Conservation (phyloP, 345 rosid genomes). For the Ailanthus altissimus region DNA sequence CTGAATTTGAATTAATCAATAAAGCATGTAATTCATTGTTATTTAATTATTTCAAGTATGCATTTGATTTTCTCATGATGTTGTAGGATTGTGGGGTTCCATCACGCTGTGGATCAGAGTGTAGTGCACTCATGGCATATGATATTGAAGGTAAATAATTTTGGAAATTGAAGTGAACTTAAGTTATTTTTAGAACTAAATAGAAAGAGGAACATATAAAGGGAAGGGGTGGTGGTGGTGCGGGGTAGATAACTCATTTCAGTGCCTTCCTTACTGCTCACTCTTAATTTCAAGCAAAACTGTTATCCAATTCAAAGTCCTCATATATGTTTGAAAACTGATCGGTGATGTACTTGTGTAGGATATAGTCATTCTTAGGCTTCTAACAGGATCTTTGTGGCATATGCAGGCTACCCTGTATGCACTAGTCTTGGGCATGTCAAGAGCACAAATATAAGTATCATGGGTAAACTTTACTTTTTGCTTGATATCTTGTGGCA, state of each 20-base stretch:
- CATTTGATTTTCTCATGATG: slow-evolving; percentile 18
- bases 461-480: slow-evolving; percentile 55
- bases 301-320: not conserved
- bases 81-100: slow-evolving; percentile 83
- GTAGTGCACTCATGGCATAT: slow-evolving; percentile 74
- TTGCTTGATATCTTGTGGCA: slow-evolving; percentile 6
- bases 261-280: not conserved
- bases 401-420: slow-evolving; percentile 76
- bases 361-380: slow-evolving; percentile 1
- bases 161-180: not conserved
- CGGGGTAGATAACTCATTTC: slow-evolving; percentile 12
- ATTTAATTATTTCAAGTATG: slow-evolving; percentile 11
- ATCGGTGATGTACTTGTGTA: not conserved
- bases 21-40: slow-evolving; percentile 12
- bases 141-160: slow-evolving; percentile 56
- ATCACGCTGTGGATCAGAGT: slow-evolving; percentile 74
- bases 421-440: slow-evolving; percentile 70
- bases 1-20: not conserved
- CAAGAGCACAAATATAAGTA: slow-evolving; percentile 45
- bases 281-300: not conserved
- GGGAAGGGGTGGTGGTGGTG: too few species aligned
- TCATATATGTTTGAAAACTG: slow-evolving; percentile 10
- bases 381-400: slow-evolving; percentile 24
- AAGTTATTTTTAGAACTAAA: not conserved
- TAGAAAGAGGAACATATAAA: not conserved